These are phyloP conservation scores for Tricharina praecox DNA, from an alignment of 495 filamentous ascomycete genomes.

Conservation along the genomic window DNA sequence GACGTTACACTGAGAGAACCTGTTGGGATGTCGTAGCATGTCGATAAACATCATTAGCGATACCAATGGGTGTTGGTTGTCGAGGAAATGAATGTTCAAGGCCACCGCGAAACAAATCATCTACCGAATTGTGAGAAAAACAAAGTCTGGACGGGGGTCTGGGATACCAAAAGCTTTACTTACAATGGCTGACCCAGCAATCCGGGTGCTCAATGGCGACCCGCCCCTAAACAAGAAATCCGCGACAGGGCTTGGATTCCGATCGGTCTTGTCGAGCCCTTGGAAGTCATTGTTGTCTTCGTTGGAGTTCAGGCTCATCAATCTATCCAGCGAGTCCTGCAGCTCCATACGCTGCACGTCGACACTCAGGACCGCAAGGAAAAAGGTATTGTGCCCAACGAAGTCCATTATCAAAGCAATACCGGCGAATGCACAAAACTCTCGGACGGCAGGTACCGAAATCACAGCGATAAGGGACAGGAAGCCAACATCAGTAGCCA, in stretches of 20 bases:
- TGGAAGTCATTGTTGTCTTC: slow-evolving; percentile 5
- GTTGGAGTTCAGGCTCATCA: slow-evolving; percentile 22
- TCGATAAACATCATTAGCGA: slow-evolving; percentile 28
- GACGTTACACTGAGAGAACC: not conserved
- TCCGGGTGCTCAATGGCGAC: slow-evolving; percentile 25
- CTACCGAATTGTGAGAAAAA: too few species aligned
- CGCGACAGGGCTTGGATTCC: not conserved
- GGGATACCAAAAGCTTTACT: too few species aligned
- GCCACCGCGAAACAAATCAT: slow-evolving; percentile 24
- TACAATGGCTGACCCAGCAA: slow-evolving; percentile 27
- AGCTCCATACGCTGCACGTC: slow-evolving; percentile 56
- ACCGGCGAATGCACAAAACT: slow-evolving; percentile 52
- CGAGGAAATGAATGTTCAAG: slow-evolving; percentile 43
- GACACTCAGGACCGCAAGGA: slow-evolving; percentile 54
- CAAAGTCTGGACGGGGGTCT: too few species aligned
- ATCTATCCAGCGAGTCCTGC: slow-evolving; percentile 33
- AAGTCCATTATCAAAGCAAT: slow-evolving; percentile 54
- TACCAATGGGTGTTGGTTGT: slow-evolving; percentile 34
- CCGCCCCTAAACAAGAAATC: slow-evolving; percentile 14
- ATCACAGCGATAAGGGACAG: slow-evolving; percentile 39
- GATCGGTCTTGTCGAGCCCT: slow-evolving; percentile 3
- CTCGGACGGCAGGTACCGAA: slow-evolving; percentile 43
- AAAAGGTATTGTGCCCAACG: slow-evolving; percentile 53
- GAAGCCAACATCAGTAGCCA: slow-evolving; percentile 42
- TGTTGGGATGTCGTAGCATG: slow-evolving; percentile 23